Evolutionary conservation across 148 eudicot genomes (phyloP), one percentile per base, ranked within the genome.

Genomic region (Spergularia marina): DNA sequence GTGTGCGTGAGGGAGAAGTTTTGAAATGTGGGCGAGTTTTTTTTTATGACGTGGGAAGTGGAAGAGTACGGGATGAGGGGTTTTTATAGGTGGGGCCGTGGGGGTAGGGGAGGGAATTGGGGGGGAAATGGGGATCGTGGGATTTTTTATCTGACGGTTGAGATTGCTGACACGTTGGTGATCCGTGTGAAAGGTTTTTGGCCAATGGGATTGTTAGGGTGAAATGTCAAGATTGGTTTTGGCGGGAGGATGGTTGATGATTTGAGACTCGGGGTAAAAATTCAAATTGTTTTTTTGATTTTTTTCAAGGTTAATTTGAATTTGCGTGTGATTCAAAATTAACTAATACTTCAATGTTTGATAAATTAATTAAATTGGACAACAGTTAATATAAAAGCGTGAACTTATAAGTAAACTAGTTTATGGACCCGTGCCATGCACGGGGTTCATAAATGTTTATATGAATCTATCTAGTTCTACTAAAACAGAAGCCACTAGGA

Each of bases 151-250:
- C 53, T 44, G 15, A 58, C 54, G 82, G 77, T 36, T 34, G 6
- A 5, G 53, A 10, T 3, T 51, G 13, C 1, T 72, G 73, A 56
- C 81, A 78, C 25, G 73, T 2, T 67, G 79, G 77, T 68, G 15
- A 78, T 78, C 81, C 67, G 73, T 13, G 75, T 61, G 61, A 10
- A 10, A 23, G 6, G 47, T 1, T 30, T 59, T 49, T 36, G 2
- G 77, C 71, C 61, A 54, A 47, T 65, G 49, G 25, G 60, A 5
- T 30, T 15, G 21, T 4, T 9, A 44, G 49, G 49, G 49, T 44
- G 10, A 44, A 44, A 44, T 44, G 49, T 2, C 1, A 0, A 44
- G 49, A 12, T 0, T 30, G 41, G 13, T 52, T 63, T 51, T 2
- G 12, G n/a, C 57, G 16, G 52, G 59, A 8, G 10, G 44, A 7